phyloP scores from a whole-genome alignment of 441 rosid genomes.

The Geranium incanum region DNA sequence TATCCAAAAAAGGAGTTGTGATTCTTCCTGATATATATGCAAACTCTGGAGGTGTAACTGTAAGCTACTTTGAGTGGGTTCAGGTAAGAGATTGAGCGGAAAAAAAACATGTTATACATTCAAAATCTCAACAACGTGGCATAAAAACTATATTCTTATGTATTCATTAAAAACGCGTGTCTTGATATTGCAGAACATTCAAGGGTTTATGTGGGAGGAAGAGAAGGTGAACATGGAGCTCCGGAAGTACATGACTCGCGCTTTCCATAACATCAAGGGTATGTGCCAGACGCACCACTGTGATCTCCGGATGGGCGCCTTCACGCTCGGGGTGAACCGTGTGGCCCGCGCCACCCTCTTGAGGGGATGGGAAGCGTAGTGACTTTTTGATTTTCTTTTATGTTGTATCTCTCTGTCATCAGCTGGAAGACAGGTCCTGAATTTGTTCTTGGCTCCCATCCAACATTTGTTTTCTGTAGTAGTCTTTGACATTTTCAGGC shows the following conservation, averaged over 20 bases:
- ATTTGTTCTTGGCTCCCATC: not conserved
- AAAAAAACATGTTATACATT: not conserved
- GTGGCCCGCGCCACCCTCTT: slow-evolving; percentile 13
- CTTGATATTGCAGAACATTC: slow-evolving; percentile 13
- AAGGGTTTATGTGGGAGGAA: slow-evolving; percentile 12
- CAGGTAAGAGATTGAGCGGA: not conserved
- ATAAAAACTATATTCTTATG: too few relatives aligned
- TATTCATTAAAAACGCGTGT: too few relatives aligned
- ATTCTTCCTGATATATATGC: slow-evolving; percentile 18
- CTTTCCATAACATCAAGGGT: slow-evolving; percentile 5
- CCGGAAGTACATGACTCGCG: slow-evolving; percentile 9
- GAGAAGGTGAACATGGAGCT: slow-evolving; percentile 11
- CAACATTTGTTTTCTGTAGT: not conserved
- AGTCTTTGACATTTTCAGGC: not conserved
- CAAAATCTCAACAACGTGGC: not conserved
- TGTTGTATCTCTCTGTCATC: not conserved
- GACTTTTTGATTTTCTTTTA: slow-evolving; percentile 43
- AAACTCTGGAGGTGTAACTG: slow-evolving; percentile 13
- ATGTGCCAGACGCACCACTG: slow-evolving; percentile 9
- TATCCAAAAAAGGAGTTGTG: slow-evolving; percentile 34
- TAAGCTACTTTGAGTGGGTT: slow-evolving; percentile 11
- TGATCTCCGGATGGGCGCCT: slow-evolving; percentile 13
- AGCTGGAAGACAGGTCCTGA: not conserved
- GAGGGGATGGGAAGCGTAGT: slow-evolving; percentile 11
- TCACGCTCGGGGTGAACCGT: slow-evolving; percentile 11